Evolutionary conservation across 495 filamentous ascomycete species (phyloP).

Genomic region (Podospora anserina): DNA sequence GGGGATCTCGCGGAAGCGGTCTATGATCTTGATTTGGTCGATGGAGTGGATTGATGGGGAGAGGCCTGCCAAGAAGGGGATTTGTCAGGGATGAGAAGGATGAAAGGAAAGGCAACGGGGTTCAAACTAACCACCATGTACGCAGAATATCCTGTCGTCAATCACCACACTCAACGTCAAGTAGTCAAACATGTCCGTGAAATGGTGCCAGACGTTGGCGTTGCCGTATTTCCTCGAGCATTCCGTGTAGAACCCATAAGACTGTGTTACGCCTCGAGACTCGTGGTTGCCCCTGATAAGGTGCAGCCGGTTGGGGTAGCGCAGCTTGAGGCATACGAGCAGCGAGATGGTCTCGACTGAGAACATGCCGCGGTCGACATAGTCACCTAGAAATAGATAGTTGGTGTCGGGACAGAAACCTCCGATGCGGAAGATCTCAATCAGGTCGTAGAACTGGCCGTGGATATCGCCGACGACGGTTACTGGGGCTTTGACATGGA

Average conservation of each 20-base stretch:
- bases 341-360: conserved; percentile 96
- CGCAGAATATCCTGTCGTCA: conserved; percentile 97
- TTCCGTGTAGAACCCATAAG: conserved; percentile 98
- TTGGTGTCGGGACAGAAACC: conserved; percentile 96
- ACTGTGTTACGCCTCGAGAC: conserved; percentile 94
- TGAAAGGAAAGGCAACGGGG: not conserved
- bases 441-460: conserved; percentile 96
- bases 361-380: conserved; percentile 95
- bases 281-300: conserved; percentile 97
- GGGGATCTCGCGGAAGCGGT: conserved; percentile 95
- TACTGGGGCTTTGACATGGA: conserved; percentile 91
- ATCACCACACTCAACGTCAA: conserved; percentile 95
- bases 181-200: conserved; percentile 99
- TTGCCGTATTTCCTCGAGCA: conserved; percentile 97
- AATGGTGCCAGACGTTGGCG: conserved; percentile 98
- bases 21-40: conserved; percentile 99
- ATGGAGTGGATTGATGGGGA: conserved; percentile 96
- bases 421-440: conserved; percentile 98
- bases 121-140: conserved; percentile 71
- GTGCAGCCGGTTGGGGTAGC: conserved; percentile 88
- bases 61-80: conserved; percentile 51
- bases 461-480: conserved; percentile 99
- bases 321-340: conserved; percentile 88
- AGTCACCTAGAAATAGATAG: conserved; percentile 97
- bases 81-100: not conserved